These are phyloP conservation scores for Hyphopichia wangnamkhiaoensis DNA, from an alignment of 1,139 yeast species.

Conservation along the genomic window DNA sequence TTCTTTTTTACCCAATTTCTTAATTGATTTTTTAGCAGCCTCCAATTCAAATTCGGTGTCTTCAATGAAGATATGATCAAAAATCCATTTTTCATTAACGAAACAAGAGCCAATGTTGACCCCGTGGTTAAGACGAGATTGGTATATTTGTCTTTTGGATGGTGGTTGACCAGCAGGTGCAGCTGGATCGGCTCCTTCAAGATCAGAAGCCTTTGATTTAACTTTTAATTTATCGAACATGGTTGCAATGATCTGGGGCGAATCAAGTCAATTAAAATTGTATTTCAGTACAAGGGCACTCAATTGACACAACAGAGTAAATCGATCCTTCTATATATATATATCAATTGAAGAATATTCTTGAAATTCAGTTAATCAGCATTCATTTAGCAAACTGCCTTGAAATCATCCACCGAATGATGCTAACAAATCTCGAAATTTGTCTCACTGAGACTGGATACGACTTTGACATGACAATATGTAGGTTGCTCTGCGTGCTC, in stretches of 20 bases:
- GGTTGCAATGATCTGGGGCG: no score
- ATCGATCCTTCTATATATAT: no score
- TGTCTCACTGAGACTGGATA: no score
- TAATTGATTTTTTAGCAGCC: constrained; percentile 55
- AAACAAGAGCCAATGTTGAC: constrained; percentile 87
- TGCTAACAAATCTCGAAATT: no score
- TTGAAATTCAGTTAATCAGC: no score
- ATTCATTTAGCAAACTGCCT: no score
- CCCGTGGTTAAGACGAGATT: constrained; percentile 72
- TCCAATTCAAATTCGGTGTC: constrained; percentile 68
- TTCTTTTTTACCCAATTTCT: constrained; percentile 51
- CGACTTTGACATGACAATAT: constrained; percentile 2
- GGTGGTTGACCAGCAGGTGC: constrained; percentile 38
- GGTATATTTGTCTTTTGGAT: constrained; percentile 55
- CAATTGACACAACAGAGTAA: no score
- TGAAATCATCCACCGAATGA: no score
- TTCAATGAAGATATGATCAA: constrained; percentile 54
- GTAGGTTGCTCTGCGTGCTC: constrained; percentile 1
- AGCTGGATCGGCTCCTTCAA: constrained; percentile 30
- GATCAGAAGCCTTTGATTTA: constrained; percentile 29
- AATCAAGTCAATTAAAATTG: no score
- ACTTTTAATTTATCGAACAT: constrained; percentile 47
- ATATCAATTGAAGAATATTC: no score
- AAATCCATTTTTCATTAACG: constrained; percentile 78
- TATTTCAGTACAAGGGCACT: no score